These are phyloP conservation scores for Ustilago trichophora DNA, from an alignment of 1,284 basidiomycete genomes.

Conservation along the genomic window DNA sequence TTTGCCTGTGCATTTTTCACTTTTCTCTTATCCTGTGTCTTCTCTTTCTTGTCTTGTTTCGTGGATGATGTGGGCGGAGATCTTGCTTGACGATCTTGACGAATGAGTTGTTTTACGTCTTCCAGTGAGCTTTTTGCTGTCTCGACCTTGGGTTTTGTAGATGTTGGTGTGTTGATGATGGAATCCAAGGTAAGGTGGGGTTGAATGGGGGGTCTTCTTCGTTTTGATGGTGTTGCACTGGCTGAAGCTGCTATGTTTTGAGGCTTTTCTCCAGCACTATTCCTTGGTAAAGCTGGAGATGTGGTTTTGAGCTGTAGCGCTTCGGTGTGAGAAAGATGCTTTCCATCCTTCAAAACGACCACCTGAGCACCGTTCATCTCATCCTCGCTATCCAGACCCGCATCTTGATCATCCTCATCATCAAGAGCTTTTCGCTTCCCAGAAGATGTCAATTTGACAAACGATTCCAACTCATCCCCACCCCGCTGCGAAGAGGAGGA, in stretches of 20 bases:
- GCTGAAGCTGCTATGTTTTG: constrained; percentile 14
- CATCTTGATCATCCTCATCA: not conserved
- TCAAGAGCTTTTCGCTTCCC: not conserved
- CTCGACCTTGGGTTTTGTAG: not conserved
- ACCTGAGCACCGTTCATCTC: constrained; percentile 52
- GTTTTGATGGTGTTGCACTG: no score
- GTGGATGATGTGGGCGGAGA: not conserved
- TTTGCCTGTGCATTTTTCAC: constrained; percentile 18
- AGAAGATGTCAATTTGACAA: constrained; percentile 13
- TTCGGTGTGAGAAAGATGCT: constrained; percentile 48
- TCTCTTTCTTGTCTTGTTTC: constrained; percentile 2
- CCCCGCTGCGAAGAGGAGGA: not conserved
- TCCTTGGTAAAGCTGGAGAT: not conserved
- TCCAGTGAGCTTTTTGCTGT: constrained; percentile 1
- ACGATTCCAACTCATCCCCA: constrained; percentile 15
- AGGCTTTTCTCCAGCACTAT: not conserved
- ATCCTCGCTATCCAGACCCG: constrained; percentile 28
- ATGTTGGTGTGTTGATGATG: not conserved
- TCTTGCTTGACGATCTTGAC: constrained; percentile 1
- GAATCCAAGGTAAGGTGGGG: no score
- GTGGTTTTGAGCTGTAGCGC: constrained; percentile 7
- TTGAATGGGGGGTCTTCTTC: no score
- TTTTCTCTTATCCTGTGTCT: constrained; percentile 9
- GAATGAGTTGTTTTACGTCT: constrained; percentile 37
- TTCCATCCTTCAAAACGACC: constrained; percentile 56